These are phyloP conservation scores for Venturia pyrina DNA, from an alignment of 2,329 filamentous ascomycete species.

Conservation along the genomic window DNA sequence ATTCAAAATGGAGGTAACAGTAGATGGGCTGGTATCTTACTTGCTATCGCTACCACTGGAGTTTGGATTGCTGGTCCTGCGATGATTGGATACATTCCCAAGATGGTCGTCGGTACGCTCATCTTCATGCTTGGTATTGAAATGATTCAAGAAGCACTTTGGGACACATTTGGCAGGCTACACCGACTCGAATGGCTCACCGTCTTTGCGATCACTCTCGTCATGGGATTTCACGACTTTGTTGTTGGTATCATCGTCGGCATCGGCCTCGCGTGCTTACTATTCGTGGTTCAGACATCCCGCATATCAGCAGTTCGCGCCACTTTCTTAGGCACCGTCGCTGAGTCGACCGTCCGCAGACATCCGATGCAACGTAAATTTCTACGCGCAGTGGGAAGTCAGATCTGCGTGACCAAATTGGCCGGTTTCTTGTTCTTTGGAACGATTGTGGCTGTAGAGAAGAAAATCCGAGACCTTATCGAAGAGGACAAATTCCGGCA, in stretches of 20 bases:
- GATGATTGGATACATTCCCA: conserved; percentile 86
- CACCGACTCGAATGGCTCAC: conserved; percentile 83
- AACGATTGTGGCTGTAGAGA: conserved; percentile 91
- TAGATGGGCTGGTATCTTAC: conserved; percentile 73
- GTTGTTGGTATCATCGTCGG: conserved; percentile 88
- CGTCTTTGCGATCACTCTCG: conserved; percentile 76
- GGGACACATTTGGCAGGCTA: conserved; percentile 79
- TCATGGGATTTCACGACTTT: conserved; percentile 97
- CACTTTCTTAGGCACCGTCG: conserved; percentile 80
- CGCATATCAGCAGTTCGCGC: conserved; percentile 80
- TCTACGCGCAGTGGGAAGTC: conserved; percentile 71
- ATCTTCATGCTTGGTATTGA: conserved; percentile 96
- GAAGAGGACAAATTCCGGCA: conserved; percentile 70
- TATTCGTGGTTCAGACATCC: conserved; percentile 84
- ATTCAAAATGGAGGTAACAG: conserved; percentile 85
- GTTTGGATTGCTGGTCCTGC: conserved; percentile 78
- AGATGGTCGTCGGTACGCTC: conserved; percentile 91
- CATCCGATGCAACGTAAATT: conserved; percentile 86
- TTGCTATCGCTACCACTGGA: conserved; percentile 69
- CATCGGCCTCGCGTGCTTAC: conserved; percentile 82
- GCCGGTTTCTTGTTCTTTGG: conserved; percentile 97
- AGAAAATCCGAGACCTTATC: conserved; percentile 71
- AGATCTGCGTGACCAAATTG: conserved; percentile 86
- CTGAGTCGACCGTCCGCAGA: conserved; percentile 83
- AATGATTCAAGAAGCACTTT: conserved; percentile 76